Base-by-base conservation (phyloP, 306 rosid species). In the Begonia peltatifolia region DNA sequence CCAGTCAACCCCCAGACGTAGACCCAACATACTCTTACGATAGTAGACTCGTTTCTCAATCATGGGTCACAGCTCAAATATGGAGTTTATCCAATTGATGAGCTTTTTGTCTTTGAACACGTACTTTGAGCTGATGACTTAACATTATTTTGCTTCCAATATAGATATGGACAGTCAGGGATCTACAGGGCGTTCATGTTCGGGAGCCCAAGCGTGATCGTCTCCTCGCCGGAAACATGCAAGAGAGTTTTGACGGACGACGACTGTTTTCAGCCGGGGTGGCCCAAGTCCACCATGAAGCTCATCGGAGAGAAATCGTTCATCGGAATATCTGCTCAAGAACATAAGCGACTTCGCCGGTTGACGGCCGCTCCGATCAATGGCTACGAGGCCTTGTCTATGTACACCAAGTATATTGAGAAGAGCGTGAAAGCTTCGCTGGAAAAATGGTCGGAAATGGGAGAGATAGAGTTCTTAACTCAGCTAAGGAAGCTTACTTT, bases 261-360 rank as follows among this genome's bases (percentile, higher is more conserved):
- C 62, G 41, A 41, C 0, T 48, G 20, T n/a, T 74, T 74, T 9
- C 65, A 60, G 54, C 13, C 47, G 2, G 71, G 79, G 5, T 69
- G 75, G 79, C 79, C 79, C 14, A 63, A 65, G 20, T 43, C 79
- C 2, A 59, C 66, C 3, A 9, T 35, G 1, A 46, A 47, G 1
- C 58, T 74, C 17, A 42, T 74, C 47, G 79, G 79, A 44, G 57
- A 49, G 57, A 52, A 51, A 14, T 65, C 75, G 0, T 69, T 68
- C 56, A 10, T 65, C 16, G 53, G 71, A 52, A 69, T 71, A 42
- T 67, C 84, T 5, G 59, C 18, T 0, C 71, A 59, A 0, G 92
- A 81, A 42, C 87, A 85, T 74, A 72, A 64, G 70, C 87, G 83
- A 10, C 76, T 85, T 23, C 77, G 87, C 47, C 82, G 82, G 53